Conservation (phyloP, 495 filamentous ascomycete genomes). For the Pseudomonodictys pantanalensis region DNA sequence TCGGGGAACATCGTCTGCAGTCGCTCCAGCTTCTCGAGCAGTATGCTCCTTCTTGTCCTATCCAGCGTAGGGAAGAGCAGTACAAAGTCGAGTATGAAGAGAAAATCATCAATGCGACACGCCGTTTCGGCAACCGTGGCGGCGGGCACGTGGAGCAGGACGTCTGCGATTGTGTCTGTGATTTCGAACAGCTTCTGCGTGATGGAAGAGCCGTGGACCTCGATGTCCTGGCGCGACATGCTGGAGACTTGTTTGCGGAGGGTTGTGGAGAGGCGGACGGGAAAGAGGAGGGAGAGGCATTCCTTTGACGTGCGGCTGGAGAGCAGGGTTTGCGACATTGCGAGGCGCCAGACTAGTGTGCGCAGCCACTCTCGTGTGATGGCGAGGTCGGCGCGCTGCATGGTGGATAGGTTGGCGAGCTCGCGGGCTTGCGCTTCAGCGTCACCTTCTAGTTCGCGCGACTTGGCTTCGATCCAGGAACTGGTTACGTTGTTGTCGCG, state of each 20-base stretch:
- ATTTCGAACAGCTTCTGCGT: slow-evolving; percentile 59
- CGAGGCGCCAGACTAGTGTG: slow-evolving; percentile 60
- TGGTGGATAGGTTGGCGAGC: slow-evolving; percentile 44
- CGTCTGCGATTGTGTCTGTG: slow-evolving; percentile 55
- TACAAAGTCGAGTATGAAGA: slow-evolving; percentile 29
- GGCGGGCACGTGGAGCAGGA: slow-evolving; percentile 41
- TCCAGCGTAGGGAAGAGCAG: slow-evolving; percentile 23
- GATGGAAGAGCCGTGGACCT: slow-evolving; percentile 62
- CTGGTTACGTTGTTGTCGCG: slow-evolving; percentile 3
- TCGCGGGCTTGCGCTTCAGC: slow-evolving; percentile 22
- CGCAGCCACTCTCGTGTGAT: slow-evolving; percentile 64
- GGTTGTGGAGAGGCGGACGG: slow-evolving; percentile 55
- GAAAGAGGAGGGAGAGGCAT: slow-evolving; percentile 57
- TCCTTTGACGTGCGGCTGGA: slow-evolving; percentile 44
- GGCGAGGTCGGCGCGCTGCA: slow-evolving; percentile 60
- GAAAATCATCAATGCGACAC: slow-evolving; percentile 27
- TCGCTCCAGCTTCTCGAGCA: slow-evolving; percentile 27
- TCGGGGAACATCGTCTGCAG: slow-evolving; percentile 20
- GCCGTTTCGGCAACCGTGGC: slow-evolving; percentile 20
- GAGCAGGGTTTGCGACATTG: slow-evolving; percentile 54
- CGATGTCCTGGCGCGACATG: slow-evolving; percentile 52
- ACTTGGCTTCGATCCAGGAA: slow-evolving; percentile 30
- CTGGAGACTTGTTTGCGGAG: slow-evolving; percentile 54
- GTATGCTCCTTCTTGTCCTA: slow-evolving; percentile 8
- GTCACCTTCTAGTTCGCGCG: slow-evolving; percentile 37